phyloP scores from a whole-genome alignment of 371 early-diverging fungal genomes.

The Actinomortierella ambigua region DNA sequence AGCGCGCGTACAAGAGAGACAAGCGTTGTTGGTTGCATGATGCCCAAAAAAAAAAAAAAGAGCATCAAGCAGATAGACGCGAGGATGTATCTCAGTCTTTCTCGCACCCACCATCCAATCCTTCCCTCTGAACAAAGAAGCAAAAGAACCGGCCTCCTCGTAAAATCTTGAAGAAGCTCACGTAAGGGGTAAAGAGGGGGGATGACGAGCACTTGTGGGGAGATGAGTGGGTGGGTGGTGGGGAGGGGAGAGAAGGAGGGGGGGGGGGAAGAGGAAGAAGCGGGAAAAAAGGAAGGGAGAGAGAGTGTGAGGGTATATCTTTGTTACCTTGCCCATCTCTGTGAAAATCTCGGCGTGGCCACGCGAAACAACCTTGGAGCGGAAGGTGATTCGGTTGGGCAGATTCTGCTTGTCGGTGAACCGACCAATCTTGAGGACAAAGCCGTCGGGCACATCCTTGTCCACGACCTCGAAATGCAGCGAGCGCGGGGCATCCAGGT shows the following conservation, averaged over 20 bases:
- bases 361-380: constrained; percentile 92
- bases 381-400: constrained; percentile 82
- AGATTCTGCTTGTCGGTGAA: constrained; percentile 75
- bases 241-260: neutral
- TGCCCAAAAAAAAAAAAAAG: neutral
- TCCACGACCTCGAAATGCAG: constrained; percentile 84
- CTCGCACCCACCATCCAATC: neutral
- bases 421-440: constrained; percentile 78
- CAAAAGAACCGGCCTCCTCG: constrained; percentile 8
- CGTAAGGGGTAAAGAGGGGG: neutral
- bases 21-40: neutral
- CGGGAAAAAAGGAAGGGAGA: too few relatives aligned
- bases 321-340: constrained; percentile 73
- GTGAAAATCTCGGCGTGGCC: constrained; percentile 94
- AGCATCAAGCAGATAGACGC: neutral
- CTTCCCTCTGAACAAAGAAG: constrained; percentile 5
- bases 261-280: neutral
- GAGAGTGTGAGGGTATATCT: too few relatives aligned
- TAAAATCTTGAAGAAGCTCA: neutral
- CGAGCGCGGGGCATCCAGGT: constrained; percentile 75
- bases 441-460: constrained; percentile 72
- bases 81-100: neutral
- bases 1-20: neutral
- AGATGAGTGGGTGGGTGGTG: neutral
- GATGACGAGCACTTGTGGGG: neutral